Conservation (phyloP, 2,329 filamentous ascomycete species). For the Sarocladium kiliense region DNA sequence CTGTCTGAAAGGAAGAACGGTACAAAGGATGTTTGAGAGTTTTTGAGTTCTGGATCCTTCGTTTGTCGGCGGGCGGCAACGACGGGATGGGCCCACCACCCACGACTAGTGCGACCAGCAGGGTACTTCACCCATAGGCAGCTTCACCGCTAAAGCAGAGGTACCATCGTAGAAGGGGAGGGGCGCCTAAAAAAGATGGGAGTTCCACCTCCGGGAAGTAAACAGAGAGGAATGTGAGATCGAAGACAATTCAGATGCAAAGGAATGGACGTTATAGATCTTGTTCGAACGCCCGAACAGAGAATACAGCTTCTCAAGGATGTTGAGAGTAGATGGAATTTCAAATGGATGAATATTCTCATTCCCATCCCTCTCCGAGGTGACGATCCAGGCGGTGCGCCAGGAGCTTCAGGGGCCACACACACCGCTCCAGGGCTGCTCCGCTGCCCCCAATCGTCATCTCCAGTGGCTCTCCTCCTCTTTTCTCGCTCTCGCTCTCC, state of each 20-base stretch:
- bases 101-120: conserved; percentile 8
- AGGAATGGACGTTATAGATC: neutral
- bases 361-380: too few species aligned
- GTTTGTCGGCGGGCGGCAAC: conserved; percentile 5
- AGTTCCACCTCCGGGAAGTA: conserved; percentile 9
- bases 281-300: neutral
- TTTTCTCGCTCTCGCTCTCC: neutral
- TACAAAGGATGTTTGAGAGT: neutral
- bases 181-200: conserved; percentile 6
- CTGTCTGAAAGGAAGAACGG: too few species aligned
- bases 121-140: neutral
- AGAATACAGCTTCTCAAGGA: neutral
- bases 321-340: too few species aligned
- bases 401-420: conserved; percentile 1
- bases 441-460: conserved; percentile 4
- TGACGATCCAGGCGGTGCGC: neutral
- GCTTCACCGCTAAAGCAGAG: neutral
- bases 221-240: conserved; percentile 7
- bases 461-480: conserved; percentile 2
- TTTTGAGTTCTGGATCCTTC: conserved; percentile 1
- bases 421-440: conserved; percentile 1
- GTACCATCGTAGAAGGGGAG: neutral
- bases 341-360: too few species aligned
- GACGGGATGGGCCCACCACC: conserved; percentile 8
- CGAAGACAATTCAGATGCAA: neutral